Percentiles rank a stretch among this genome's conserved stretches.
These are phyloP conservation scores for Colletotrichum lentis DNA, from an alignment of 2,329 filamentous ascomycete genomes.

Conservation along the genomic window DNA sequence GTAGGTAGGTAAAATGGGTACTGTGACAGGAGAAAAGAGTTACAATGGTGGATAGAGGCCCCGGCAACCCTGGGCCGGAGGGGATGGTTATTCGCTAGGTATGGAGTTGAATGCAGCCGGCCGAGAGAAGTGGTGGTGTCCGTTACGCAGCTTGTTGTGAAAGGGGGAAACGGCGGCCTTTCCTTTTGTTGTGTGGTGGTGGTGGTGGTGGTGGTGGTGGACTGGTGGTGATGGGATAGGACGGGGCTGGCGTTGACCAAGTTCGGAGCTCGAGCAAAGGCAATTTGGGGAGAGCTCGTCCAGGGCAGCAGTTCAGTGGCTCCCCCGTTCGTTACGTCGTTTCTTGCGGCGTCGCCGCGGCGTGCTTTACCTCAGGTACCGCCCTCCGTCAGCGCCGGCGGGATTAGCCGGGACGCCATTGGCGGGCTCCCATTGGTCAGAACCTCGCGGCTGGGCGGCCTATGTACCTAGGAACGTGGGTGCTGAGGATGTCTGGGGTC, in stretches of 20 bases:
- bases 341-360: slow-evolving; percentile 8
- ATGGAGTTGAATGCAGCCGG: not conserved
- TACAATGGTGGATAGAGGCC: not conserved
- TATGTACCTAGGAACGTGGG: not conserved
- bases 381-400: slow-evolving; percentile 34
- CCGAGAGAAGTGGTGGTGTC: slow-evolving; percentile 4
- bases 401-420: slow-evolving; percentile 37
- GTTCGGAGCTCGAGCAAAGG: slow-evolving; percentile 11
- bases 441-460: not conserved
- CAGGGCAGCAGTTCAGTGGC: not conserved
- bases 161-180: not conserved
- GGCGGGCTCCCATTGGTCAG: slow-evolving; percentile 20
- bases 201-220: no score
- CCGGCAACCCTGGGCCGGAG: slow-evolving; percentile 17
- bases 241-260: slow-evolving; percentile 15
- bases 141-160: not conserved
- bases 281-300: slow-evolving; percentile 15
- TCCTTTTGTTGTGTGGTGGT: not conserved
- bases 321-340: slow-evolving; percentile 7
- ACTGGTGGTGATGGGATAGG: slow-evolving; percentile 18
- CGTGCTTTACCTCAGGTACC: slow-evolving; percentile 33
- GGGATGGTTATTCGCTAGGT: not conserved
- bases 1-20: no score
- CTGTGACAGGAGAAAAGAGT: not conserved
- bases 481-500: slow-evolving; percentile 27